Conservation (phyloP, 306 rosid genomes). For the Lupinus albus region DNA sequence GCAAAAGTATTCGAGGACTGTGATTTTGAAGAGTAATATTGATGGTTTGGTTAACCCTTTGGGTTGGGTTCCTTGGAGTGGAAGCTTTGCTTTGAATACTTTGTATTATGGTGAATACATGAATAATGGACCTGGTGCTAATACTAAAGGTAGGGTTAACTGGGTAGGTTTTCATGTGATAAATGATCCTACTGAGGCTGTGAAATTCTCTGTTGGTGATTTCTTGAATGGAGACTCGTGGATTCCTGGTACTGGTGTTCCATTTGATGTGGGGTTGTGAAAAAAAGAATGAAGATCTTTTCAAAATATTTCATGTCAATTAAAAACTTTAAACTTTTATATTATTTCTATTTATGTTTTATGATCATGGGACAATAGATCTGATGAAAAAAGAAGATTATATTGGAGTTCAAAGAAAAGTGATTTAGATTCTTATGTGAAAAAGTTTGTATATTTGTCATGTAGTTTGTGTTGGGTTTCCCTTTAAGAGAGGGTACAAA, state of each 20-base stretch:
- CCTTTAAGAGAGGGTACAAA: slow-evolving; percentile 31
- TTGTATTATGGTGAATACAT: slow-evolving; percentile 69
- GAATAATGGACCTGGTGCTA: slow-evolving; percentile 68
- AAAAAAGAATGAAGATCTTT: too few species aligned
- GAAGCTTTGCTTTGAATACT: slow-evolving; percentile 58
- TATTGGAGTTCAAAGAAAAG: too few species aligned
- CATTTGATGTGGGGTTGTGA: slow-evolving; percentile 56
- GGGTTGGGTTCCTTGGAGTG: slow-evolving; percentile 81
- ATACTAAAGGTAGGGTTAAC: slow-evolving; percentile 58
- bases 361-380: too few species aligned
- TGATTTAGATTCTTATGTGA: too few species aligned
- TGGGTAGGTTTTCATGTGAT: slow-evolving; percentile 74
- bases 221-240: slow-evolving; percentile 65
- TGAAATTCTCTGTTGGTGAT: slow-evolving; percentile 55
- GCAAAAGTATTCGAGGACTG: slow-evolving; percentile 70
- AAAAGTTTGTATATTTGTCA: slow-evolving; percentile 18
- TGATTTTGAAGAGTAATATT: slow-evolving; percentile 59
- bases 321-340: too few species aligned
- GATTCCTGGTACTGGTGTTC: slow-evolving; percentile 69
- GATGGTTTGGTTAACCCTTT: slow-evolving; percentile 49
- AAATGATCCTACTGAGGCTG: slow-evolving; percentile 50
- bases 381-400: slow-evolving; percentile 3
- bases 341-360: too few species aligned
- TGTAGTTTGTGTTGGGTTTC: slow-evolving; percentile 31
- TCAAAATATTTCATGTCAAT: too few species aligned